These are phyloP conservation scores for Diospyros kaki DNA, from an alignment of 148 eudicot genomes.

Conservation along the genomic window DNA sequence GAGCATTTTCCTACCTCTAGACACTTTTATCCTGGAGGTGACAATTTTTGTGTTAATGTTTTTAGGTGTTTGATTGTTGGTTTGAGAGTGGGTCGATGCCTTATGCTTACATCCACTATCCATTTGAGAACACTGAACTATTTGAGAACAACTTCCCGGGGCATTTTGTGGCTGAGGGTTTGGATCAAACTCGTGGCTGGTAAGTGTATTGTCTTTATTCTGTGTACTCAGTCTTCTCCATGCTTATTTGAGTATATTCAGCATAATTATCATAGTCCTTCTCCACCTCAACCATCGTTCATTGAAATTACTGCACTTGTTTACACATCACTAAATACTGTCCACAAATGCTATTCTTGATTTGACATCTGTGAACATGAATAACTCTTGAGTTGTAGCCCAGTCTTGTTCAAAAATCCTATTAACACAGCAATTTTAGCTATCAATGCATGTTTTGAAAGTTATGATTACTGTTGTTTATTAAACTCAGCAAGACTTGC, in stretches of 20 bases:
- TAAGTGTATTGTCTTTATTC: conserved; percentile 27
- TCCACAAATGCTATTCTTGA: no score
- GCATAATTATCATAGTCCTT: neutral
- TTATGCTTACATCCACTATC: conserved; percentile 93
- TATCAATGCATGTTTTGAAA: no score
- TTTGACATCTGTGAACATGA: no score
- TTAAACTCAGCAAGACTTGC: neutral
- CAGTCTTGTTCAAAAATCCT: no score
- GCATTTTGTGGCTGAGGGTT: conserved; percentile 97
- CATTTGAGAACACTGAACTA: conserved; percentile 82
- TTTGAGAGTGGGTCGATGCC: conserved; percentile 99
- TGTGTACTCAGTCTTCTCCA: neutral
- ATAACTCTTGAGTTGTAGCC: no score
- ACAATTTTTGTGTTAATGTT: neutral
- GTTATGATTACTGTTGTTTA: neutral
- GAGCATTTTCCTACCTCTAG: neutral
- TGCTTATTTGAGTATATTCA: neutral
- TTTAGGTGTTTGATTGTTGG: conserved; percentile 99
- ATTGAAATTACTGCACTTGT: no score
- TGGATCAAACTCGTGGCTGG: conserved; percentile 99
- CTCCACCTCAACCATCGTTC: no score
- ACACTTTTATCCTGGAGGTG: neutral
- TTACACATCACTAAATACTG: no score
- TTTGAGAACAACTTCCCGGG: conserved; percentile 92
- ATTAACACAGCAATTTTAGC: no score